Conservation (phyloP, 1,284 basidiomycete species). For the Salmacisia buchloeana region DNA sequence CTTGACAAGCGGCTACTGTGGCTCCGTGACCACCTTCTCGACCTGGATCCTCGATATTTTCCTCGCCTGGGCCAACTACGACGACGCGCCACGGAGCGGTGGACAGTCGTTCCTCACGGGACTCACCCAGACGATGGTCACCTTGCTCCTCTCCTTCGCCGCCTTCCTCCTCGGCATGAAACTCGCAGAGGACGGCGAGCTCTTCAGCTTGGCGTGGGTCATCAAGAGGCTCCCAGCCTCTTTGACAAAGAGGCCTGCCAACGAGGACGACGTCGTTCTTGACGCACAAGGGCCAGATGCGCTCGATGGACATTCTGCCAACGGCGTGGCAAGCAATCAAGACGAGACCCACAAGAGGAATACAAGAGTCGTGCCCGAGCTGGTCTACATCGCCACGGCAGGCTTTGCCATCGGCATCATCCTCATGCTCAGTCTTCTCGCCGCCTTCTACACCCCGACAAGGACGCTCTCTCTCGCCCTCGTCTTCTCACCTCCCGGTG, state of each 20-base stretch:
- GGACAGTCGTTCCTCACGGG: slow-evolving; percentile 34
- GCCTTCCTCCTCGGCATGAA: slow-evolving; percentile 26
- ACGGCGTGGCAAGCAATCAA: too few relatives aligned
- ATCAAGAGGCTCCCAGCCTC: not conserved
- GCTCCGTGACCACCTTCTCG: slow-evolving; percentile 92
- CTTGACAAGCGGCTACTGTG: slow-evolving; percentile 88
- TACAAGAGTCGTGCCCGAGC: not conserved
- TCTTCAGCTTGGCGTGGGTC: not conserved
- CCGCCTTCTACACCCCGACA: slow-evolving; percentile 69
- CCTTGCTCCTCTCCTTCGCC: slow-evolving; percentile 34
- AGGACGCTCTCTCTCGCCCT: slow-evolving; percentile 79
- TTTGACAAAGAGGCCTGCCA: too few relatives aligned
- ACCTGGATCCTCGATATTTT: slow-evolving; percentile 89
- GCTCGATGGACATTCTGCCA: not conserved
- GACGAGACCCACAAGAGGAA: not conserved
- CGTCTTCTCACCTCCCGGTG: slow-evolving; percentile 81
- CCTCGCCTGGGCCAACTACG: slow-evolving; percentile 71
- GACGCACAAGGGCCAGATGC: not conserved
- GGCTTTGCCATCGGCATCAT: slow-evolving; percentile 22
- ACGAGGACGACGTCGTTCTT: too few relatives aligned
- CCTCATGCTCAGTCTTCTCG: slow-evolving; percentile 60
- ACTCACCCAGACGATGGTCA: slow-evolving; percentile 38
- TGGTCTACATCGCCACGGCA: slow-evolving; percentile 2
- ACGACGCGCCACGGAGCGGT: not conserved
- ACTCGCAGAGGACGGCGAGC: slow-evolving; percentile 15